Evolutionary conservation across 2,329 filamentous ascomycete genomes (phyloP).

Genomic region (Trichoderma koningiopsis): DNA sequence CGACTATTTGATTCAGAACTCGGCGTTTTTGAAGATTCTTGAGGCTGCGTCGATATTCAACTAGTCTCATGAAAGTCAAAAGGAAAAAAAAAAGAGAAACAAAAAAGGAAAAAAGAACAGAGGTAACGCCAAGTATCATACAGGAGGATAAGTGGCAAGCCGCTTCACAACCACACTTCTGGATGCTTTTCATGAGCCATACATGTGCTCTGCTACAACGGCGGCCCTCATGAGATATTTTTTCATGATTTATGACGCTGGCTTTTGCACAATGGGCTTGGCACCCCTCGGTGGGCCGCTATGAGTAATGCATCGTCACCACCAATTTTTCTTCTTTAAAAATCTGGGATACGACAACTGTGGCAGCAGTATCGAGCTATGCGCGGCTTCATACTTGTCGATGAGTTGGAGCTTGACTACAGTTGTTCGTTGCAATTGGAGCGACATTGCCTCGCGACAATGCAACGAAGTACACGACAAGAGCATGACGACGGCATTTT

Average conservation of each 20-base stretch:
- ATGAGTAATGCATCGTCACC: not conserved
- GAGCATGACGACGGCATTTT: not conserved
- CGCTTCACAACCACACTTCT: not conserved
- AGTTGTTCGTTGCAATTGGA: not conserved
- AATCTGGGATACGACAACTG: not conserved
- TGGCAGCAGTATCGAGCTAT: not conserved
- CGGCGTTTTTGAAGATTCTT: conserved; percentile 40
- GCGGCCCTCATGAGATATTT: not conserved
- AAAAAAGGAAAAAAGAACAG: not conserved
- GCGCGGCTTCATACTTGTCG: not conserved
- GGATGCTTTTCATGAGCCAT: not conserved
- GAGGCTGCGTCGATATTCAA: conserved; percentile 32
- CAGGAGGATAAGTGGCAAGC: not conserved
- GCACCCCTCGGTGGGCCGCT: not conserved
- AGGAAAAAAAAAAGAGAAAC: not conserved
- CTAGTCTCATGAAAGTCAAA: not conserved
- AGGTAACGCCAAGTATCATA: not conserved
- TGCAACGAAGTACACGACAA: not conserved
- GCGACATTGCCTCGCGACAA: not conserved
- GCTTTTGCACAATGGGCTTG: not conserved
- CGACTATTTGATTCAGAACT: conserved; percentile 40
- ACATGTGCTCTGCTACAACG: not conserved
- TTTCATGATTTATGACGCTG: not conserved
- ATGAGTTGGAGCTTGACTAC: not conserved
- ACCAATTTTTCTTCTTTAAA: not conserved